Conservation (phyloP, 202 grass and related monocot genomes). For the Schoenoplectus tabernaemontani region DNA sequence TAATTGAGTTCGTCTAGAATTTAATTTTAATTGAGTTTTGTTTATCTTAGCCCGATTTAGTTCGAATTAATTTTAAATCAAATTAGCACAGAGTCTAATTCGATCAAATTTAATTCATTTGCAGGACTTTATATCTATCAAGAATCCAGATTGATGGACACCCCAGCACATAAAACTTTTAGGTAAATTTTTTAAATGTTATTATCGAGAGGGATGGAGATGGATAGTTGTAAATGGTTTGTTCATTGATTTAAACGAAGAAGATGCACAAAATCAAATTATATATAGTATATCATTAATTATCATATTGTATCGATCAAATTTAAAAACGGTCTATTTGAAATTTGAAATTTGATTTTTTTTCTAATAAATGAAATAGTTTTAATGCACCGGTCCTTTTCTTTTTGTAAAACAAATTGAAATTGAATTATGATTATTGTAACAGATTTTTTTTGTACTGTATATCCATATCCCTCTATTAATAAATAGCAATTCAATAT, state of each 20-base stretch:
- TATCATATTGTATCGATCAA: background rate
- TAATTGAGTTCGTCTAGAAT: no score
- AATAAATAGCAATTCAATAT: background rate
- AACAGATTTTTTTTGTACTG: background rate
- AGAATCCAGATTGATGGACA: background rate
- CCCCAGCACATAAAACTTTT: background rate
- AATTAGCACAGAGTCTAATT: no score
- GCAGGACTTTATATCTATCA: no score
- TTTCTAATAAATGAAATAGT: background rate
- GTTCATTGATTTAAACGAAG: background rate
- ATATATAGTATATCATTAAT: background rate
- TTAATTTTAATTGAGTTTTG: no score
- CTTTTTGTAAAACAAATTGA: background rate
- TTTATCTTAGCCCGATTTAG: no score
- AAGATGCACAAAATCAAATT: background rate
- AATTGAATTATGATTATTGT: background rate
- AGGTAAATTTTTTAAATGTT: background rate
- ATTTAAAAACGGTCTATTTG: background rate
- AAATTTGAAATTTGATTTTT: background rate
- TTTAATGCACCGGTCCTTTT: background rate
- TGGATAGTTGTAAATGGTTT: background rate
- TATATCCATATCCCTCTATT: background rate
- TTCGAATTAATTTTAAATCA: no score
- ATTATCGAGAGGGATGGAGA: background rate
- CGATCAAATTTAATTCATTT: no score